Evolutionary conservation across 2,329 filamentous ascomycete species (phyloP), one percentile per base, ranked within the genome.

Genomic region (Aureobasidium subglaciale): DNA sequence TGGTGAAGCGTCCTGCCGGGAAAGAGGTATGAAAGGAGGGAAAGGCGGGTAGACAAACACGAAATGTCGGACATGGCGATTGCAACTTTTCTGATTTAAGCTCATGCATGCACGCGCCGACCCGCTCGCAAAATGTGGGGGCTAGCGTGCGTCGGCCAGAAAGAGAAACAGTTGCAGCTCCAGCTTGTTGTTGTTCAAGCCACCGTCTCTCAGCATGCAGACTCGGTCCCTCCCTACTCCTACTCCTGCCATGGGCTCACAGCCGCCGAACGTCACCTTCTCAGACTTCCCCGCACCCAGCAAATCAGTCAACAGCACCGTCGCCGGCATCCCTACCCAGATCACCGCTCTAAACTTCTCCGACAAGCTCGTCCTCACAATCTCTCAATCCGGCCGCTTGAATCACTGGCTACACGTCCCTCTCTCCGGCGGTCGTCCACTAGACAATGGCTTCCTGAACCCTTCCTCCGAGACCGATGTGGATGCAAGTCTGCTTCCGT

Each of bases 391-490:
- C 59, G 92, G 91, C 6, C 82, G 86, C 58, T 74, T 97, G 43
- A 87, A 88, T 18, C 93, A 97, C 78, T 99, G 93, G 93, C 90
- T 96, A 18, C 87, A 93, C 74, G 87, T 95, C 0, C 87, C 88
- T 0, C 79, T 95, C 20, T 80, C 82, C n/a, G 78, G 81, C 5
- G 53, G 45, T 25, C 79, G 85, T 0, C 83, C 85, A 3, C 85
- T 41, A 83, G 88, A 66, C 81, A 83, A 73, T 72, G 78, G 18
- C 65, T 84, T 43, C 56, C 54, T 65, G 57, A 69, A 68, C 24
- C 27, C 42, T 9, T 38, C 42, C 5, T 72, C 75, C 32, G 78
- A 80, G 56, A 78, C 81, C 53, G 74, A 73, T 41, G 48, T 55
- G 4, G 59, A 59, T 27, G 55, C 54, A 4, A 45, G 40, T 25